Evolutionary conservation across 345 rosid species (phyloP), one percentile per base, ranked within the genome.

Genomic region (Aethionema arabicum): DNA sequence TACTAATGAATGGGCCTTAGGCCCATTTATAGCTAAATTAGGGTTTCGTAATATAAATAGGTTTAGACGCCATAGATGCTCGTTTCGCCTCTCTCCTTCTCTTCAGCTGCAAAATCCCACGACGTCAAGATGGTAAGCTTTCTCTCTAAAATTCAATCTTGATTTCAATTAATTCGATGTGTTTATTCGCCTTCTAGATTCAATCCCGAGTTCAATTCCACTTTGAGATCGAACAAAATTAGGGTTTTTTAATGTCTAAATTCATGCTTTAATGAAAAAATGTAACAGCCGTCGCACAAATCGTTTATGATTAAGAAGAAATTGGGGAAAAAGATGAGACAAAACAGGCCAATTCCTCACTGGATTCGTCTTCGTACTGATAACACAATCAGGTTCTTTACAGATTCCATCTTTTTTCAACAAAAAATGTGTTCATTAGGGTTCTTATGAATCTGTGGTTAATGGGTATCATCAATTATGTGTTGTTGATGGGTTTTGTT

Each of bases 241-340:
- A 61, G 0, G 41, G 44, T 61, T 61, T 54, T 56, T 42, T 16
- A 16, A 9, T n/a, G 4, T n/a, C 0, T 10, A 40, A 27, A 11
- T 7, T 43, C 27, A 21, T 21, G 2, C 1, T 21, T 21, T 21
- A 21, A 21, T 21, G 27, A 21, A 21, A 60, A 46, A 61, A 39
- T 11, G 71, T 32, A 51, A 51, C 74, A 89, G 98, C 98, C 98
- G 80, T 85, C 98, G 10, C 98, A 91, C 85, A 91, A 91, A 86
- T 68, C 89, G 12, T 91, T 86, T 57, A 82, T 21, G 78, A 88
- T 74, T 31, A 85, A 85, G 84, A 85, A 85, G 78, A 84, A 82
- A 72, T 77, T 84, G 31, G 90, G 68, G 11, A 84, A 84, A 82
- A 85, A 85, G 82, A 82, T 82, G 90, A 78, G 90, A 50, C 90